Evolutionary conservation across 805 yeast species (phyloP).

Genomic region (Danielozyma ontarioensis): DNA sequence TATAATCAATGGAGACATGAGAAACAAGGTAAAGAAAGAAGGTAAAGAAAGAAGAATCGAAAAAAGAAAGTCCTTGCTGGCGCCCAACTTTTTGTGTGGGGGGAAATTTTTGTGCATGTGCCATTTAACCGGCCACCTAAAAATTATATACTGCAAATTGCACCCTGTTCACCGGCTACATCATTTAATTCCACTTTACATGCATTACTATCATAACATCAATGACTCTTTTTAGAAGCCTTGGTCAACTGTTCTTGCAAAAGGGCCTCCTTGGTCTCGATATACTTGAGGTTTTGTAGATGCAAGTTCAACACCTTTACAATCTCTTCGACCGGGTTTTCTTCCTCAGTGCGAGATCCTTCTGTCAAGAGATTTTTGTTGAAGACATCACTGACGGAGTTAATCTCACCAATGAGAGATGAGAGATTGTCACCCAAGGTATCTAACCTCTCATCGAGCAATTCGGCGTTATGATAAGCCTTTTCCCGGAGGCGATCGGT

Average conservation of each 20-base stretch:
- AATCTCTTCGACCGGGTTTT: slow-evolving; percentile 57
- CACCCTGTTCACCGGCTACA: too few relatives aligned
- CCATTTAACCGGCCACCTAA: too few relatives aligned
- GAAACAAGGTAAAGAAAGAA: too few relatives aligned
- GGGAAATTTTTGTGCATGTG: too few relatives aligned
- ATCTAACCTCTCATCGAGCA: slow-evolving; percentile 76
- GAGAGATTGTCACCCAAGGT: slow-evolving; percentile 70
- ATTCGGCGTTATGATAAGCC: slow-evolving; percentile 83
- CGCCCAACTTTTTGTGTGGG: too few relatives aligned
- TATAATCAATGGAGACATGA: slow-evolving; percentile 22
- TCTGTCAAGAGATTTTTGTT: slow-evolving; percentile 51
- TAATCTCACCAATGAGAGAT: slow-evolving; percentile 74
- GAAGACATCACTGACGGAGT: slow-evolving; percentile 75
- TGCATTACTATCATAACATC: too few relatives aligned
- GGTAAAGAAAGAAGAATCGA: too few relatives aligned
- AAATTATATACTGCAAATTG: too few relatives aligned
- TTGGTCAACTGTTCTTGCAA: slow-evolving; percentile 66
- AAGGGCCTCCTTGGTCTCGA: slow-evolving; percentile 66
- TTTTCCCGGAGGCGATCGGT: slow-evolving; percentile 86
- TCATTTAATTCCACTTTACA: too few relatives aligned
- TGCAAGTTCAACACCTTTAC: slow-evolving; percentile 83
- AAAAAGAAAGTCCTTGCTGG: too few relatives aligned
- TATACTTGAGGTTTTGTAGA: slow-evolving; percentile 81
- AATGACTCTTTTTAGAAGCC: too few relatives aligned
- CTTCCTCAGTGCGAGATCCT: slow-evolving; percentile 19